Conservation (phyloP, 2,329 filamentous ascomycete genomes). For the Phialophora tarda region DNA sequence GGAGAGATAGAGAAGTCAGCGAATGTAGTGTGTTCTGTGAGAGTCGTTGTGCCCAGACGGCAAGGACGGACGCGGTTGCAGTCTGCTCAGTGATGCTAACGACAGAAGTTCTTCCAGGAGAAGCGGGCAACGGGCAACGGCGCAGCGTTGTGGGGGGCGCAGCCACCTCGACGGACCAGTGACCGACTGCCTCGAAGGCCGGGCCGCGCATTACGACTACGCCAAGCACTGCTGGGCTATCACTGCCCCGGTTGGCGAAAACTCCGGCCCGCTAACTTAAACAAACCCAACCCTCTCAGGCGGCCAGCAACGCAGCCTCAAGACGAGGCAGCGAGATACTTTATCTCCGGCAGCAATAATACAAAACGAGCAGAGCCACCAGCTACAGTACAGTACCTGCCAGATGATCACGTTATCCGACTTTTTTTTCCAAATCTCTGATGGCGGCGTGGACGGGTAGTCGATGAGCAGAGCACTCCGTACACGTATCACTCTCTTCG, state of each 20-base stretch:
- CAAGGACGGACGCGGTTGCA: constrained; percentile 13
- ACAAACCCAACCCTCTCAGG: neutral
- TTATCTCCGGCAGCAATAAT: neutral
- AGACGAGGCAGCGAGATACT: neutral
- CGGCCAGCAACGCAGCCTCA: neutral
- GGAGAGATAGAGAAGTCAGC: constrained; percentile 4
- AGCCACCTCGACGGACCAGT: constrained; percentile 10
- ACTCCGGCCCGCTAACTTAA: neutral
- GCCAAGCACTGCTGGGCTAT: neutral
- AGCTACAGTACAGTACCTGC: neutral
- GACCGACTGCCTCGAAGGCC: neutral
- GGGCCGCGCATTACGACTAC: neutral
- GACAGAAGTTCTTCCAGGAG: constrained; percentile 14
- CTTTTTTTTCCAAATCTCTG: neutral
- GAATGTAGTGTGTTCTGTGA: constrained; percentile 5
- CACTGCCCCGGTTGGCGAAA: neutral
- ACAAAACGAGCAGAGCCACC: neutral
- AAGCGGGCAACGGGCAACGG: neutral
- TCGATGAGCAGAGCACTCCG: too few species aligned
- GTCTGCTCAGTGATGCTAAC: neutral
- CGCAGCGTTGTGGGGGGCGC: constrained; percentile 13
- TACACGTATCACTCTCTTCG: neutral
- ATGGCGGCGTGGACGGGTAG: too few species aligned
- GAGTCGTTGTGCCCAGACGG: constrained; percentile 18
- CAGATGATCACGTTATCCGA: neutral